Evolutionary conservation across 176 grass and related monocot species (phyloP).

Genomic region (Metroxylon sagu): DNA sequence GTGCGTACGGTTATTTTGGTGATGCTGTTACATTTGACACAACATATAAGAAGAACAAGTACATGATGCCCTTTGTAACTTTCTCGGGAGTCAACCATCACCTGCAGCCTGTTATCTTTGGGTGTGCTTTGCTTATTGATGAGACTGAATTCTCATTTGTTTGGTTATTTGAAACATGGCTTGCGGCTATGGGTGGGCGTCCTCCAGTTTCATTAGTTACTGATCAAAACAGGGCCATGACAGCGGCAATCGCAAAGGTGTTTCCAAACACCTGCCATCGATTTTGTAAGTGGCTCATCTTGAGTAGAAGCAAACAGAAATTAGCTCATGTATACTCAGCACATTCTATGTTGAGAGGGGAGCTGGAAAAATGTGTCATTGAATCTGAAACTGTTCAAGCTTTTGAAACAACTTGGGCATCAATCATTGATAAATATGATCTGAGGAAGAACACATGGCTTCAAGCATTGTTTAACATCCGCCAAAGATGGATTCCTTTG

Average conservation of each 20-base stretch:
- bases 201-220: conserved; percentile 60
- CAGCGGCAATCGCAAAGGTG: conserved; percentile 56
- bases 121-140: conserved; percentile 72
- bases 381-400: conserved; percentile 45
- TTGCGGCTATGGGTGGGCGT: conserved; percentile 58
- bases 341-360: conserved; percentile 52
- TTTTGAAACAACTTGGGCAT: conserved; percentile 67
- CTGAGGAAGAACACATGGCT: conserved; percentile 85
- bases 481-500: conserved; percentile 72
- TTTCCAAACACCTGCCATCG: conserved; percentile 64
- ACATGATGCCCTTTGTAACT: conserved; percentile 79
- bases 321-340: conserved; percentile 55
- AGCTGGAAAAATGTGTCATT: conserved; percentile 71
- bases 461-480: conserved; percentile 72
- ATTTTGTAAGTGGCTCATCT: conserved; percentile 84
- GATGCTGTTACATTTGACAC: conserved; percentile 81
- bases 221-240: conserved; percentile 72
- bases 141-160: conserved; percentile 72
- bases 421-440: conserved; percentile 72
- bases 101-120: conserved; percentile 71
- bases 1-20: conserved; percentile 56
- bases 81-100: conserved; percentile 92
- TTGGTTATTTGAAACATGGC: conserved; percentile 88
- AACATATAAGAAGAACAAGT: conserved; percentile 81
- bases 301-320: conserved; percentile 72